These are phyloP conservation scores for Rehmannia glutinosa DNA, from an alignment of 257 asterid species.

Conservation along the genomic window DNA sequence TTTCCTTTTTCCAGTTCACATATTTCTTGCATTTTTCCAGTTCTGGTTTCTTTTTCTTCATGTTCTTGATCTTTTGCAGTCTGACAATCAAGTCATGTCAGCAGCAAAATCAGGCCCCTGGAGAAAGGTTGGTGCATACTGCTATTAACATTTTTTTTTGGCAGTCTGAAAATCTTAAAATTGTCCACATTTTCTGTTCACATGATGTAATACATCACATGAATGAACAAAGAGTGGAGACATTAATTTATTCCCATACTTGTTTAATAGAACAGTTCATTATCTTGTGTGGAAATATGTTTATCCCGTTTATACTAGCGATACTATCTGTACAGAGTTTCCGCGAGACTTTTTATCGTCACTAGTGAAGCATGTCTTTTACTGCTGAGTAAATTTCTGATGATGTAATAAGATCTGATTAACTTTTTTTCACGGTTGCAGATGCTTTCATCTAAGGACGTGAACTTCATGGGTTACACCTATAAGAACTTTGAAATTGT, in stretches of 20 bases:
- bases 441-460: constrained; percentile 98
- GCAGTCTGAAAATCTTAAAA: background rate
- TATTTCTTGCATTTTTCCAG: constrained; percentile 2
- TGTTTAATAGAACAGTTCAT: background rate
- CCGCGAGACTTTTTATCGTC: background rate
- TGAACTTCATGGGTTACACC: constrained; percentile 97
- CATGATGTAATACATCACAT: no score
- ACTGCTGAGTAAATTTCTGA: background rate
- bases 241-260: no score
- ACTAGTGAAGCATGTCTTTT: background rate
- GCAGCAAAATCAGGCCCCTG: constrained; percentile 92
- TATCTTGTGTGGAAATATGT: background rate
- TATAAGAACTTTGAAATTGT: constrained; percentile 93
- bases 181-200: background rate
- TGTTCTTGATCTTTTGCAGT: constrained; percentile 37
- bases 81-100: constrained; percentile 60
- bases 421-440: constrained; percentile 29
- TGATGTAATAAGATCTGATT: constrained; percentile 5
- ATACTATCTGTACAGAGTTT: background rate
- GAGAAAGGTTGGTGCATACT: constrained; percentile 79
- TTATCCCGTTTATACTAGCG: background rate
- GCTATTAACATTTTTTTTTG: background rate
- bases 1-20: constrained; percentile 16
- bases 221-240: background rate
- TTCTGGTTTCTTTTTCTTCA: constrained; percentile 8